Percentiles rank a stretch among this genome's conserved stretches.
Conservation (phyloP, 352 stramenopile genomes). For the Bremia lactucae region DNA sequence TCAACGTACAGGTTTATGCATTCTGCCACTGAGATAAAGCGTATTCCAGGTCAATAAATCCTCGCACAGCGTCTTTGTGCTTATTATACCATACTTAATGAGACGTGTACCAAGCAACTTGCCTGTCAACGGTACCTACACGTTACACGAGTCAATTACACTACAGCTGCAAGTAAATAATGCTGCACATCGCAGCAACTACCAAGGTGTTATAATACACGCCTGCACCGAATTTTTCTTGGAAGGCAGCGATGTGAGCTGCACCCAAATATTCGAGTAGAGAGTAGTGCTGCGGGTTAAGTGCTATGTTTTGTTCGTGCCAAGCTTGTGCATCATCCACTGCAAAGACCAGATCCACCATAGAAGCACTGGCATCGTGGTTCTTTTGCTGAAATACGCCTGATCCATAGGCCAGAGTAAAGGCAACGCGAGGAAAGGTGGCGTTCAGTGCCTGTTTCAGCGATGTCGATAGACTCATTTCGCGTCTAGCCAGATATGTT, state of each 20-base stretch:
- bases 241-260: conserved; percentile 39
- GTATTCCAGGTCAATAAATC: conserved; percentile 75
- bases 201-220: conserved; percentile 84
- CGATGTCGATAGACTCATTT: conserved; percentile 23
- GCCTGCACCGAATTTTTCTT: conserved; percentile 69
- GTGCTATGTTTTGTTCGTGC: conserved; percentile 71
- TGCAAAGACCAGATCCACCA: conserved; percentile 85
- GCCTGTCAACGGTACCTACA: conserved; percentile 45
- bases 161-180: neutral
- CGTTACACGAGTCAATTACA: neutral
- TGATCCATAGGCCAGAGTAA: conserved; percentile 81
- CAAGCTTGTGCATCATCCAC: conserved; percentile 71
- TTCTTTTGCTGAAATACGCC: conserved; percentile 70
- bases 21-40: conserved; percentile 79
- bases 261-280: conserved; percentile 62
- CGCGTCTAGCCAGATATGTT: neutral
- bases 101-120: conserved; percentile 48
- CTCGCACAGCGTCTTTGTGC: conserved; percentile 58
- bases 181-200: neutral
- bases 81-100: conserved; percentile 87
- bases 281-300: conserved; percentile 75
- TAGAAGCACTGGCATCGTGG: conserved; percentile 63
- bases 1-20: conserved; percentile 75
- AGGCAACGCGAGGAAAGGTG: conserved; percentile 61
- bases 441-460: conserved; percentile 43